Evolutionary conservation across 1,284 basidiomycete species (phyloP), one percentile per base, ranked within the genome.

Genomic region (Phylloporus sp.): DNA sequence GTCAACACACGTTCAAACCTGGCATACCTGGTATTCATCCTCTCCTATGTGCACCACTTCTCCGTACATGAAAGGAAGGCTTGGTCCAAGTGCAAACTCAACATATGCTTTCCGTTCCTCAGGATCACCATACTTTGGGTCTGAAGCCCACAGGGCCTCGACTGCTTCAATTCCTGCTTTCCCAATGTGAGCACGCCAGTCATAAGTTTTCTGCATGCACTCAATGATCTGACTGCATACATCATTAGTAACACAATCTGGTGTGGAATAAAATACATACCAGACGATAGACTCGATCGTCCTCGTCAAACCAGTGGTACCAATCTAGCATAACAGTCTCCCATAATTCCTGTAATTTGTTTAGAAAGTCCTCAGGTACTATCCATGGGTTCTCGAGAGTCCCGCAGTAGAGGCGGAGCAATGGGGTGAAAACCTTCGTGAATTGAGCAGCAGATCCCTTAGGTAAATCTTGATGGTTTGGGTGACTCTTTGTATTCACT

Each of bases 61-160:
- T 15, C 56, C 63, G 49, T 64, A 64, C 55, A 64, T 64, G n/a
- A 64, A 64, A 12, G 45, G 56, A 25, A 64, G 43, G 43, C 20
- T 58, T 11, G 23, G 55, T 5, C 43, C 32, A 5, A 64, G 56
- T 5, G n/a, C 63, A 49, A 58, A 64, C 0, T 64, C 14, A 5
- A 64, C 23, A 29, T 64, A 64, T 47, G 55, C 63, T 11, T 64
- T 47, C 1, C n/a, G 17, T 23, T 58, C 41, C 56, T 45, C 14
- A 17, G 15, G 55, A 7, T 43, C 8, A 17, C 57, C 29, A 25
- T 63, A 63, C 57, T 63, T 63, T 4, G 2, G 27, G 6, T 56
- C 39, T 8, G 32, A 63, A n/a, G 14, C n/a, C 62, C 62, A 63
- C 20, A 63, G 52, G 4, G 12, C 49, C n/a, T 62, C 32, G 14